Evolutionary conservation across 352 stramenopile genomes (phyloP), one percentile per base, ranked within the genome.

Genomic region (Phytophthora pluvialis): DNA sequence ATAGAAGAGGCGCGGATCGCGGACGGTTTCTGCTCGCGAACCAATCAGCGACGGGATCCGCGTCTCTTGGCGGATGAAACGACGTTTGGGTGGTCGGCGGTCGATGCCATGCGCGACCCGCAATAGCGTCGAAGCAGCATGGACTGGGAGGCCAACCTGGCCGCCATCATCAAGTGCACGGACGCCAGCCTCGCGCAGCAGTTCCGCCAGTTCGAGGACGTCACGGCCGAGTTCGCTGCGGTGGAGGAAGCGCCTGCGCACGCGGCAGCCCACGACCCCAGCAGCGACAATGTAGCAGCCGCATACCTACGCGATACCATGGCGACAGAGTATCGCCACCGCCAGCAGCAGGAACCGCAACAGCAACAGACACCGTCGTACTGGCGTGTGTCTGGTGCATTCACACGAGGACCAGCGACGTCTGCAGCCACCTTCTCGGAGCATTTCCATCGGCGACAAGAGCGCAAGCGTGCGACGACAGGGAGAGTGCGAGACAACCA

Each of bases 121-220:
- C 21, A 36, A 25, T 26, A n/a, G 47, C 28, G 21, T 1, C 18
- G 10, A 54, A 55, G 49, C 13, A 40, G 11, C 31, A 89, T 90
- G 80, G 77, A 91, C 65, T 91, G 83, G 80, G 78, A 91, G 31
- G 69, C 77, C 38, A 93, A 91, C 72, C 79, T 95, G 57, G 83
- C 83, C 1, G 73, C 85, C 32, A 81, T 92, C 60, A 93, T 95
- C 77, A 88, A 89, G 63, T 89, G 86, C 77, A 91, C 83, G 47
- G 85, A 95, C 60, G 85, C 75, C 43, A 90, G 80, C 18, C 74
- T 95, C 16, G 69, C 81, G 52, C 83, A 91, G 70, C 85, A 93
- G 57, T 93, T 95, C 71, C 77, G 72, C 11, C 70, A 89, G 51
- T 83, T 90, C 40, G 74, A 79, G 12, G 77, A 89, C 51, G 49